Conservation (phyloP, 2,329 filamentous ascomycete species). For the Tolypocladium amazonense region DNA sequence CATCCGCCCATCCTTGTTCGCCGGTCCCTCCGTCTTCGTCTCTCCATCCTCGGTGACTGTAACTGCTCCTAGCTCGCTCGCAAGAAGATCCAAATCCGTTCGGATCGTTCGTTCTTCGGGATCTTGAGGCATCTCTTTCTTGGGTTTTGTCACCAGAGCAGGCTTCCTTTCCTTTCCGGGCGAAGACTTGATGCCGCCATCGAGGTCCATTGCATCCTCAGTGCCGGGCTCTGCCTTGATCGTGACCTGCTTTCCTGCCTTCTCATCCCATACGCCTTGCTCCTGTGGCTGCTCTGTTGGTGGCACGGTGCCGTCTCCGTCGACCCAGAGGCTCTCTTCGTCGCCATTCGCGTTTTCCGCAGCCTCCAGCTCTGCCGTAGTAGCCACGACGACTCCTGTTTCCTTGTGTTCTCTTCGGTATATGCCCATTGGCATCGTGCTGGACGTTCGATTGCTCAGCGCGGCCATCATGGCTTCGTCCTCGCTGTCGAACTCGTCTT, state of each 20-base stretch:
- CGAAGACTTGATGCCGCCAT: slow-evolving; percentile 16
- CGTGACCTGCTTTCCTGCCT: slow-evolving; percentile 20
- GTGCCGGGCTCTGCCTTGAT: slow-evolving; percentile 35
- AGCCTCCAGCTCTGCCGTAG: slow-evolving; percentile 46
- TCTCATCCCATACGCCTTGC: slow-evolving; percentile 33
- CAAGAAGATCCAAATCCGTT: slow-evolving; percentile 29
- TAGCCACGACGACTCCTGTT: slow-evolving; percentile 41
- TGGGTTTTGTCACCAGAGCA: slow-evolving; percentile 8
- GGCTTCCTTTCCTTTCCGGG: slow-evolving; percentile 12
- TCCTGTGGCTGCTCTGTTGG: slow-evolving; percentile 21
- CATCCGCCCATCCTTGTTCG: slow-evolving; percentile 42
- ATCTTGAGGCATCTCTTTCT: slow-evolving; percentile 18
- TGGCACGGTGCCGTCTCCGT: slow-evolving; percentile 18
- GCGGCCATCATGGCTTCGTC: slow-evolving; percentile 29
- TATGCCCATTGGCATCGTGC: slow-evolving; percentile 44
- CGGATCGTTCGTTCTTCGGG: slow-evolving; percentile 27
- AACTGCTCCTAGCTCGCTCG: slow-evolving; percentile 30
- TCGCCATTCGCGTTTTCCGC: slow-evolving; percentile 35
- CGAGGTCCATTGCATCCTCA: slow-evolving; percentile 31
- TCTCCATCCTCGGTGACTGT: slow-evolving; percentile 19
- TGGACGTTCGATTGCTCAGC: slow-evolving; percentile 17
- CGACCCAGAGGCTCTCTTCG: slow-evolving; percentile 36
- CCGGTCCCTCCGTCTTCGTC: slow-evolving; percentile 14
- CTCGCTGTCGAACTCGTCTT: slow-evolving; percentile 35
- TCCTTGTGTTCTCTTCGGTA: slow-evolving; percentile 43